Evolutionary conservation across 2,329 filamentous ascomycete species (phyloP).

Genomic region (Didymella keratinophila): DNA sequence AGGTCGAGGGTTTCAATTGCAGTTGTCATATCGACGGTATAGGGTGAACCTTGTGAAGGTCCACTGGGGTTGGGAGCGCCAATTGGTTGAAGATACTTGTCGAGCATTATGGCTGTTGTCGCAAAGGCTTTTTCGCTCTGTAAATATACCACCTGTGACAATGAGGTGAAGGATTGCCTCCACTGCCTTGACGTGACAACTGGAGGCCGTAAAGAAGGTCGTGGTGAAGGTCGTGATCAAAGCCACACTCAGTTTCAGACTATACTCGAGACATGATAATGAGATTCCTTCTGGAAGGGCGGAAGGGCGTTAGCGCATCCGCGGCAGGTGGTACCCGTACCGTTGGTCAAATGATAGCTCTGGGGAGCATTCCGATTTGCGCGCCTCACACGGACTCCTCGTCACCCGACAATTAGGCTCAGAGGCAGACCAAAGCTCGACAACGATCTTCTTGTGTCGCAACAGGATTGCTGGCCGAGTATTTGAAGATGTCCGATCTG

Average conservation of each 20-base stretch:
- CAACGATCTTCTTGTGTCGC: neutral
- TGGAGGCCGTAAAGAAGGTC: neutral
- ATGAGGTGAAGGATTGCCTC: neutral
- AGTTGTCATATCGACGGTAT: neutral
- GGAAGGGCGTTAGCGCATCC: neutral
- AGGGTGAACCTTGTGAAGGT: neutral
- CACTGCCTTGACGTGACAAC: neutral
- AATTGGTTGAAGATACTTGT: neutral
- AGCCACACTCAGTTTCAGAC: neutral
- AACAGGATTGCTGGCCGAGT: neutral
- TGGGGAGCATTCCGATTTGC: neutral
- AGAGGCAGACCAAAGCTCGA: neutral
- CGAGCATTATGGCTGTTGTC: neutral
- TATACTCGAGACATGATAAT: neutral
- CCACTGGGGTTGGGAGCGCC: neutral
- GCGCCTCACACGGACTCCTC: neutral
- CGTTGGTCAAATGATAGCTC: neutral
- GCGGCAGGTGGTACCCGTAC: neutral
- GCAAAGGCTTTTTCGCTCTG: neutral
- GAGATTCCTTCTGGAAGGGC: neutral
- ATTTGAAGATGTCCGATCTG: neutral
- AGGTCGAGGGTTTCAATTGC: neutral
- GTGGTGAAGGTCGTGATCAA: neutral
- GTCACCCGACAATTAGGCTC: neutral
- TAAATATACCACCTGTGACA: neutral